These are phyloP conservation scores for Castanospermum australe DNA, from an alignment of 306 rosid species.

Conservation along the genomic window DNA sequence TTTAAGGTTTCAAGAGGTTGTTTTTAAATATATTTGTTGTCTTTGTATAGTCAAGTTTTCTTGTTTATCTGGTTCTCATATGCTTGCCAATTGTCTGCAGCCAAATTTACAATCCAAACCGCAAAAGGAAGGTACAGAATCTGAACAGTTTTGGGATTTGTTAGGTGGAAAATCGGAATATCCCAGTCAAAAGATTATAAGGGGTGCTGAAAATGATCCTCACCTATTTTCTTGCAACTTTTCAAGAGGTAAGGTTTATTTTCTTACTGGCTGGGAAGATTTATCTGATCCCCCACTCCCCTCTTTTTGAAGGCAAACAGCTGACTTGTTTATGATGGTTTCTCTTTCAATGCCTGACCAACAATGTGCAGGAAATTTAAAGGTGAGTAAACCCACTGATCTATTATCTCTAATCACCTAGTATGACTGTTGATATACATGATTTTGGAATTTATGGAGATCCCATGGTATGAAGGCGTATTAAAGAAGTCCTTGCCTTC, in stretches of 20 bases:
- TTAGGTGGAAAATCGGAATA: conserved; percentile 77
- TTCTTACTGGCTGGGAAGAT: conserved; percentile 7
- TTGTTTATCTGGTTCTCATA: conserved; percentile 37
- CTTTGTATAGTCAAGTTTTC: conserved; percentile 18
- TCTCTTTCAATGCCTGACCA: conserved; percentile 27
- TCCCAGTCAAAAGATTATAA: conserved; percentile 70
- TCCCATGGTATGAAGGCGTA: neutral
- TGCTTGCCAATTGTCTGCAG: conserved; percentile 50
- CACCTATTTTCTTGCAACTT: conserved; percentile 74
- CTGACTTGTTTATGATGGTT: conserved; percentile 39
- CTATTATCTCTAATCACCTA: conserved; percentile 25
- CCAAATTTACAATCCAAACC: conserved; percentile 81
- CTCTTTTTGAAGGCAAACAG: conserved; percentile 1
- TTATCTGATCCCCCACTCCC: neutral
- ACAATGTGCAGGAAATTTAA: conserved; percentile 61
- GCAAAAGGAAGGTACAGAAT: conserved; percentile 83
- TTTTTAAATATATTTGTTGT: conserved; percentile 3
- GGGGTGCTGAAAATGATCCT: conserved; percentile 72
- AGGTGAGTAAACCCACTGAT: conserved; percentile 47
- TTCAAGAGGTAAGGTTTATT: conserved; percentile 56
- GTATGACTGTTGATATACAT: neutral
- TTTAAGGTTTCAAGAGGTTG: conserved; percentile 11
- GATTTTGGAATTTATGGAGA: conserved; percentile 24
- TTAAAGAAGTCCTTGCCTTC: neutral
- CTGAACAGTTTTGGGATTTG: conserved; percentile 87